A percentile compares a stretch with the other conserved stretches of the same genome.
These are phyloP conservation scores for Corynespora cassiicola DNA, from an alignment of 2,329 filamentous ascomycete genomes.

Conservation along the genomic window DNA sequence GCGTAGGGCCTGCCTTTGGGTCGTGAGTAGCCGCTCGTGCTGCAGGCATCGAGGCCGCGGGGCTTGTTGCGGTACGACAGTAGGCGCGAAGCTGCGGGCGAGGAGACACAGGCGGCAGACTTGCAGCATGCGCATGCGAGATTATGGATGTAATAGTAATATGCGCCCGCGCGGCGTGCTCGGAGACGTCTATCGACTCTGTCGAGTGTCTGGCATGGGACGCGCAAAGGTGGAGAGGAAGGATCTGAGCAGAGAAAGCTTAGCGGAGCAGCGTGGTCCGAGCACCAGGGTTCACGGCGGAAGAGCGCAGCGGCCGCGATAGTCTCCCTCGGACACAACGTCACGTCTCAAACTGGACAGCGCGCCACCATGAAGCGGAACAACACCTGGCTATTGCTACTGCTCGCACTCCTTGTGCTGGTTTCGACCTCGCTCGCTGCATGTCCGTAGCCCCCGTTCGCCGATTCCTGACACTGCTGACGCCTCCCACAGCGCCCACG, in stretches of 20 bases:
- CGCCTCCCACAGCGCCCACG: conserved; percentile 54
- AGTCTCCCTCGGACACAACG: conserved; percentile 5
- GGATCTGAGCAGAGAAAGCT: conserved; percentile 37
- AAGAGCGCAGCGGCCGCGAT: too few species aligned
- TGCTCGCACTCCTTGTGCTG: conserved; percentile 39
- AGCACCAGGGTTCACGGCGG: conserved; percentile 13
- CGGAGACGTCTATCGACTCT: too few species aligned
- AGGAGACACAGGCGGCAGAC: conserved; percentile 2
- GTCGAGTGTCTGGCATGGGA: conserved; percentile 14
- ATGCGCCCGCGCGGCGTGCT: conserved; percentile 11
- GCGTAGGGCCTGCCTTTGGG: conserved; percentile 28
- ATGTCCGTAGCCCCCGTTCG: conserved; percentile 39
- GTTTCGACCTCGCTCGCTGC: conserved; percentile 51
- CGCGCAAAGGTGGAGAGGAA: conserved; percentile 29
- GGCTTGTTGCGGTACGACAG: conserved; percentile 22
- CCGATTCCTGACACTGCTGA: background rate
- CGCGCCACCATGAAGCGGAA: conserved; percentile 29
- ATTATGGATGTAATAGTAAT: conserved; percentile 11
- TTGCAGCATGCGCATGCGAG: background rate
- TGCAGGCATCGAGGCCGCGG: conserved; percentile 39
- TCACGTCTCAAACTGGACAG: conserved; percentile 4
- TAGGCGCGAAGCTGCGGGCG: background rate
- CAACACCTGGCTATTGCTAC: conserved; percentile 25
- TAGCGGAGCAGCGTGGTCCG: conserved; percentile 28
- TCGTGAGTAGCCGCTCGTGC: conserved; percentile 30